These are phyloP conservation scores for Calamus simplicifolius DNA, from an alignment of 176 grass and related monocot species.

Conservation along the genomic window DNA sequence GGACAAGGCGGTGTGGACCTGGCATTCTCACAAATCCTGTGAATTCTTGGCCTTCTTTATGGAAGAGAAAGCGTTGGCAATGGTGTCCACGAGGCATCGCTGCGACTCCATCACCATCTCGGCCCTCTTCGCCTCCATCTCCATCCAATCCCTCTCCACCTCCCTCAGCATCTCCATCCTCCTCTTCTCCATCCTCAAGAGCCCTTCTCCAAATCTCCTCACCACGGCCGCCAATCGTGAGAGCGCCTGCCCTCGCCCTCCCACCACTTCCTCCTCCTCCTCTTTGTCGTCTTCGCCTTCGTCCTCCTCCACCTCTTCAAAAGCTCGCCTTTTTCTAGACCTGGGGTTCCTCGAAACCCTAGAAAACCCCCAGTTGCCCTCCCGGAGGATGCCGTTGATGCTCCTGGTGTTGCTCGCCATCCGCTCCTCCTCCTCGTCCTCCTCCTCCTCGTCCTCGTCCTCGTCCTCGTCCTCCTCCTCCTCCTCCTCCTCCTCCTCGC, in stretches of 20 bases:
- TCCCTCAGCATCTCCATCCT: constrained; percentile 70
- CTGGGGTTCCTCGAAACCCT: constrained; percentile 25
- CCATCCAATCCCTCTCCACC: constrained; percentile 68
- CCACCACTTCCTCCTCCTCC: constrained; percentile 12
- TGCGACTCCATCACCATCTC: constrained; percentile 60
- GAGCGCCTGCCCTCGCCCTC: background rate
- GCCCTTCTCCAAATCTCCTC: constrained; percentile 49
- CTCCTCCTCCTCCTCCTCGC: constrained; percentile 15
- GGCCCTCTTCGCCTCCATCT: constrained; percentile 51
- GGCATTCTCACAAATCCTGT: constrained; percentile 14
- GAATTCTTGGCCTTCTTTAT: constrained; percentile 69
- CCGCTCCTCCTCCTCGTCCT: constrained; percentile 1
- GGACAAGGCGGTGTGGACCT: constrained; percentile 7
- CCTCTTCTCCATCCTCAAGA: constrained; percentile 68
- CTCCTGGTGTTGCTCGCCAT: constrained; percentile 57
- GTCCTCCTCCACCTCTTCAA: constrained; percentile 30
- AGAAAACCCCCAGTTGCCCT: constrained; percentile 20
- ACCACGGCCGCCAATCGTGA: constrained; percentile 35
- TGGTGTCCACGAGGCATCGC: constrained; percentile 38
- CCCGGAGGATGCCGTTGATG: constrained; percentile 68
- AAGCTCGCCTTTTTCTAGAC: constrained; percentile 38
- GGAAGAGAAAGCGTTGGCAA: constrained; percentile 22
- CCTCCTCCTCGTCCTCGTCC: too few relatives aligned
- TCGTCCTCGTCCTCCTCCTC: constrained; percentile 28
- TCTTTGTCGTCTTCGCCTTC: constrained; percentile 24